Conservation (phyloP, 257 asterid species). For the Haberlea rhodopensis region DNA sequence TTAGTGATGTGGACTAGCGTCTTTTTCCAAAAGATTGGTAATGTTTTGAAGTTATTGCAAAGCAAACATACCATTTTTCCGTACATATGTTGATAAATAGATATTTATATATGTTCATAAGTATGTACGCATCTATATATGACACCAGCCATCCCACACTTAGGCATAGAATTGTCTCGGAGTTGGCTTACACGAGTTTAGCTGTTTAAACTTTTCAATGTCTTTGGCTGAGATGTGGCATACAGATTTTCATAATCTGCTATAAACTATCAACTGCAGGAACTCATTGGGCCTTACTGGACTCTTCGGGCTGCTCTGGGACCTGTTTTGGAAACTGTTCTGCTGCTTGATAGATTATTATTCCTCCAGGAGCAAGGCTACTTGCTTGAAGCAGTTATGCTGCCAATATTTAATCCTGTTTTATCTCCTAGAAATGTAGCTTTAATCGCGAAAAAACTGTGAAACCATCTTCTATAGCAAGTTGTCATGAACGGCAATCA, state of each 20-base stretch:
- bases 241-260: not conserved
- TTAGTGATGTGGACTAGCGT: not conserved
- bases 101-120: not conserved
- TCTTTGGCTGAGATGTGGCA: slow-evolving; percentile 1
- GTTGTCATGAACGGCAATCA: not conserved
- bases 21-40: not conserved
- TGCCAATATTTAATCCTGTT: slow-evolving; percentile 71
- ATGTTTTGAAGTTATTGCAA: not conserved
- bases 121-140: not conserved
- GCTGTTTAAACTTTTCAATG: not conserved
- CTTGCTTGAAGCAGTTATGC: slow-evolving; percentile 41
- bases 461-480: slow-evolving; percentile 16
- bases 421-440: slow-evolving; percentile 90
- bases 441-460: slow-evolving; percentile 61
- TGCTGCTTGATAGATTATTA: slow-evolving; percentile 79
- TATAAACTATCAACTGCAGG: slow-evolving; percentile 44
- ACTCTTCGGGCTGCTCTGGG: slow-evolving; percentile 89
- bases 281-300: slow-evolving; percentile 87
- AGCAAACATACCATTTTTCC: not conserved
- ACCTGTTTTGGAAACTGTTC: slow-evolving; percentile 73
- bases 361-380: slow-evolving; percentile 78
- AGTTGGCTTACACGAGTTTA: not conserved
- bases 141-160: not conserved
- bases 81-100: not conserved
- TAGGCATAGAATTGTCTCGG: not conserved